Evolutionary conservation across 352 stramenopile species (phyloP).

Genomic region (Phytopythium helicoides): DNA sequence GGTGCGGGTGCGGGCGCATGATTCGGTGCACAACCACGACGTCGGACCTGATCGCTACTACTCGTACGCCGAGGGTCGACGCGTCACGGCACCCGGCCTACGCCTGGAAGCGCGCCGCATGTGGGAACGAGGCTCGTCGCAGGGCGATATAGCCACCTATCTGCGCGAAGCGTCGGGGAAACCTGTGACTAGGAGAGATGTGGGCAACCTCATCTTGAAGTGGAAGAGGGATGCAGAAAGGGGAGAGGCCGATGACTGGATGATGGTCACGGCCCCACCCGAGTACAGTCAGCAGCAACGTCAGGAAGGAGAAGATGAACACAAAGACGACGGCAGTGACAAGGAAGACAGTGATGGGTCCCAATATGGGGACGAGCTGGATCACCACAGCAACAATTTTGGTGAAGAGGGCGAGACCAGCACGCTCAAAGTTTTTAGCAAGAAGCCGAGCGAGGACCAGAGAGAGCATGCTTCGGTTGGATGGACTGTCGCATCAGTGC

Average conservation of each 20-base stretch:
- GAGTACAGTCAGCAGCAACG: no score
- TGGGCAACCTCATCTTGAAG: conserved; percentile 1
- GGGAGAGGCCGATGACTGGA: not conserved
- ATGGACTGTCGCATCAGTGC: no score
- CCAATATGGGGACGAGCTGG: no score
- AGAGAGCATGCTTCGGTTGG: no score
- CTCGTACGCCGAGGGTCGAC: conserved; percentile 1
- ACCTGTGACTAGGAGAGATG: not conserved
- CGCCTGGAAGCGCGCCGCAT: not conserved
- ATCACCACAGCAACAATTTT: no score
- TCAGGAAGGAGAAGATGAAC: not conserved
- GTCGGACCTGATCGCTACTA: not conserved
- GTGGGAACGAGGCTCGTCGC: not conserved
- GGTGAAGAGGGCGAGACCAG: no score
- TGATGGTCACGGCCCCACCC: not conserved
- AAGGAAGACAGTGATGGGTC: not conserved
- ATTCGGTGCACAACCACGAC: not conserved
- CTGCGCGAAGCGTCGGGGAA: conserved; percentile 1
- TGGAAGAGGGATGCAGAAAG: not conserved
- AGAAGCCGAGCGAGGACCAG: no score
- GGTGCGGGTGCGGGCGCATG: not conserved
- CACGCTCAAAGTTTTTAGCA: no score
- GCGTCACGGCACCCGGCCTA: not conserved
- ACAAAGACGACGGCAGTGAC: not conserved
- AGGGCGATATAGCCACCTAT: not conserved